Base-by-base conservation (phyloP, 1,284 basidiomycete genomes). In the Apiotrichum porosum region DNA sequence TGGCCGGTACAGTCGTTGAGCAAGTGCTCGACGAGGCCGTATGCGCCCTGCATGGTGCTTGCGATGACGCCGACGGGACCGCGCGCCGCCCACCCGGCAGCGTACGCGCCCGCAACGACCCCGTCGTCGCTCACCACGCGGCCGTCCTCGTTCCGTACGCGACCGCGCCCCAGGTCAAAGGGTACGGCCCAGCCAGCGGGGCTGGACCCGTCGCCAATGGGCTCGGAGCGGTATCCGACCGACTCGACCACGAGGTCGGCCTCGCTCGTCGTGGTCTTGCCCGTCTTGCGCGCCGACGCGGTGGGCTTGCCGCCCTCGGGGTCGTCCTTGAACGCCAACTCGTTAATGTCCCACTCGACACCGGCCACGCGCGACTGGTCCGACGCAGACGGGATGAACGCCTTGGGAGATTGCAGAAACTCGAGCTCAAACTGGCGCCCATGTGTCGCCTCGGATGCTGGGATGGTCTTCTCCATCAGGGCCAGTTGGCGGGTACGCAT, bases 41-140 rank as follows among this genome's bases (percentile, higher is more conserved):
- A 92, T 15, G 94, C 89, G 68, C 97, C 82, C 71, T 90, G 83
- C 91, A 98, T 93, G 21, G 95, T 97, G 15, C 84, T 80, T 0
- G 90, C 93, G 38, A 98, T 81, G 13, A 98, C 92, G 6, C 95
- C 94, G 37, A 83, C 84, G 0, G 94, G 92, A 19, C 94, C 95
- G 12, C 82, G 83, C 0, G 91, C 86, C 0, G 90, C 85, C 95
- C 95, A 98, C 3, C 94, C 94, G 1, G 88, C 85, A 2, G 88
- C 85, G 66, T 97, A 97, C n/a, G 90, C 77, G 32, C 85, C 84
- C 22, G 78, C 78, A 3, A 79, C 55, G 18, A 60, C 58, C 5
- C 68, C 70, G 6, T 59, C 52, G 9, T 59, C 62, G 32, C 62
- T 62, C 0, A 67, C 51, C 9, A 77, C 68, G 17, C 76, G 54